phyloP scores from a whole-genome alignment of 257 asterid species.

The Fraxinus quadrangulata region DNA sequence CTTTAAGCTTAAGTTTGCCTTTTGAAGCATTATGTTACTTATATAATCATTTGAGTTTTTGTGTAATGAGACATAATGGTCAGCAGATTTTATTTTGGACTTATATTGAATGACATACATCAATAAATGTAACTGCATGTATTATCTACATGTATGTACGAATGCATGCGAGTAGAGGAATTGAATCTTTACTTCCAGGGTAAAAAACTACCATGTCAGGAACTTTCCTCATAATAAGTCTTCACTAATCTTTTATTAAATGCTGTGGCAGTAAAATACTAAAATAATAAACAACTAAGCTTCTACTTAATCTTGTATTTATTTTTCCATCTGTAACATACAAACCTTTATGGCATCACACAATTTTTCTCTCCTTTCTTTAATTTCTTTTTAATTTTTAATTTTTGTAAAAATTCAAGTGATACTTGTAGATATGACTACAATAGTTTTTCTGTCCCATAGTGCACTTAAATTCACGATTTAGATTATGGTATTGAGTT shows the following conservation, averaged over 20 bases:
- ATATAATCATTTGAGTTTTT: neutral
- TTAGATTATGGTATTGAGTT: neutral
- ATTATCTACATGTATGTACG: neutral
- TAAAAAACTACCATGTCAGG: too few relatives aligned
- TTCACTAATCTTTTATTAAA: neutral
- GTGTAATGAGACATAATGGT: neutral
- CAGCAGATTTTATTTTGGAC: neutral
- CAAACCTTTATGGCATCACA: neutral
- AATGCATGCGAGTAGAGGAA: neutral
- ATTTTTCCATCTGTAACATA: neutral
- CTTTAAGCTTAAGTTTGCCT: too few relatives aligned
- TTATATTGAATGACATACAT: neutral
- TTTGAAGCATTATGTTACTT: neutral
- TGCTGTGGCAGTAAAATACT: neutral
- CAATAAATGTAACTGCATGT: too few relatives aligned
- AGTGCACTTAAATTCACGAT: neutral
- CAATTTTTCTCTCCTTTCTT: neutral
- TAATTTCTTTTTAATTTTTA: too few relatives aligned
- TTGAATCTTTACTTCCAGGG: too few relatives aligned
- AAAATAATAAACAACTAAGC: neutral
- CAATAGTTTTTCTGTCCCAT: neutral
- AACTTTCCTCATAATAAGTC: too few relatives aligned
- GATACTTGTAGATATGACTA: neutral
- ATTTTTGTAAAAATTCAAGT: neutral
- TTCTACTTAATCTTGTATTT: neutral